Percentiles rank a stretch among this genome's conserved stretches.
Evolutionary conservation across 2,329 filamentous ascomycete species (phyloP).

Genomic region (Ophiostoma australiae): DNA sequence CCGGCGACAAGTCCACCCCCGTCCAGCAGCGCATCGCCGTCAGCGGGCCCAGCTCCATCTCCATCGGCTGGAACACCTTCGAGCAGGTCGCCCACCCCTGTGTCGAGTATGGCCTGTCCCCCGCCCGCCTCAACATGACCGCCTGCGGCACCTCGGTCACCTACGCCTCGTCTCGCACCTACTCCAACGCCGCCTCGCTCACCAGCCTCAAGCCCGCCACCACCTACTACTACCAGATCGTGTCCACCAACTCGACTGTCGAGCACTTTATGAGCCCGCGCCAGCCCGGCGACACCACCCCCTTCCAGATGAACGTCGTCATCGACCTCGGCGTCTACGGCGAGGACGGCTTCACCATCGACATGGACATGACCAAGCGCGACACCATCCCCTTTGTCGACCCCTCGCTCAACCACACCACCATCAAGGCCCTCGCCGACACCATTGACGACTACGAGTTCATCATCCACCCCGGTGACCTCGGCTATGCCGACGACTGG

Average conservation of each 20-base stretch:
- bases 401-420: slow-evolving; percentile 53
- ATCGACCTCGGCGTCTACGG: slow-evolving; percentile 55
- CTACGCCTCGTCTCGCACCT: slow-evolving; percentile 52
- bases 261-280: slow-evolving; percentile 52
- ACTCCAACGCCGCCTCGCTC: slow-evolving; percentile 46
- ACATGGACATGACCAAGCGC: slow-evolving; percentile 42
- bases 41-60: slow-evolving; percentile 44
- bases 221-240: slow-evolving; percentile 57
- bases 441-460: slow-evolving; percentile 54
- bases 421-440: slow-evolving; percentile 49
- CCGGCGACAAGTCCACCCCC: slow-evolving; percentile 48
- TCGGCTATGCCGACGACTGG: slow-evolving; percentile 58
- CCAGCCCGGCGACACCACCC: slow-evolving; percentile 48
- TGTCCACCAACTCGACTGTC: slow-evolving; percentile 50
- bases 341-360: slow-evolving; percentile 47
- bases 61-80: slow-evolving; percentile 56
- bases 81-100: slow-evolving; percentile 42
- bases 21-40: slow-evolving; percentile 51
- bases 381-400: slow-evolving; percentile 46
- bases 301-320: slow-evolving; percentile 49
- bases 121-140: slow-evolving; percentile 35
- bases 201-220: slow-evolving; percentile 46
- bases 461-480: slow-evolving; percentile 50
- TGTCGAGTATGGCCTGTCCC: slow-evolving; percentile 48
- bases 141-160: slow-evolving; percentile 45